Percentiles rank a stretch among this genome's conserved stretches.
These are phyloP conservation scores for Gossypium longicalyx DNA, from an alignment of 345 rosid genomes.

Conservation along the genomic window DNA sequence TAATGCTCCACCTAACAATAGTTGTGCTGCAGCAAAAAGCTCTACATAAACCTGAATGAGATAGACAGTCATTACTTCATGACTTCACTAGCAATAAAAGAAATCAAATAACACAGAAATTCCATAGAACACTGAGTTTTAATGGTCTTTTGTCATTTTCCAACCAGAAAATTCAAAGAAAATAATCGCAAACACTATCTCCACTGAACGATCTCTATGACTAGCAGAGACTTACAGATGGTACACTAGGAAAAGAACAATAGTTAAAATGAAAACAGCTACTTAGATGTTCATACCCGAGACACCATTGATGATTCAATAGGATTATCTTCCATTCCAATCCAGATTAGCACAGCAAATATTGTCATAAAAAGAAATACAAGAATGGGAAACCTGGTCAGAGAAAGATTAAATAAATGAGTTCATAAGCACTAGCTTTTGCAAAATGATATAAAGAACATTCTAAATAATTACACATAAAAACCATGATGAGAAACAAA, in stretches of 20 bases:
- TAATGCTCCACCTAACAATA: slow-evolving; percentile 50
- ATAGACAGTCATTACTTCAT: not conserved
- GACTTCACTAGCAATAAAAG: not conserved
- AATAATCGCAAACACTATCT: not conserved
- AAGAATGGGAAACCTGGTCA: slow-evolving; percentile 39
- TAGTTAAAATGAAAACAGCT: slow-evolving; percentile 11
- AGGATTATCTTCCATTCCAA: slow-evolving; percentile 40
- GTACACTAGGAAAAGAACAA: not conserved
- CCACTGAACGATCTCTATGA: not conserved
- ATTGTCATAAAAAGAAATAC: slow-evolving; percentile 37
- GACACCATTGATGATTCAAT: slow-evolving; percentile 41
- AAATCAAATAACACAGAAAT: not conserved
- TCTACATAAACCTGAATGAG: slow-evolving; percentile 47
- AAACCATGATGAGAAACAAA: slow-evolving; percentile 9
- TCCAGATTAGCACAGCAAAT: slow-evolving; percentile 51
- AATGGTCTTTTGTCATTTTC: slow-evolving; percentile 2
- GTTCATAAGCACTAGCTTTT: not conserved
- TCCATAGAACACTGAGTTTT: not conserved
- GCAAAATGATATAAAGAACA: not conserved
- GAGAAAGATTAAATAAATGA: slow-evolving; percentile 1
- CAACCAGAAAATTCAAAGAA: not conserved
- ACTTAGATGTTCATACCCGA: slow-evolving; percentile 33
- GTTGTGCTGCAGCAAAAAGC: slow-evolving; percentile 34
- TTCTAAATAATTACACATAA: not conserved
- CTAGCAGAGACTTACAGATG: not conserved